These are phyloP conservation scores for Phragmites australis DNA, from an alignment of 176 grass and related monocot genomes.

Conservation along the genomic window DNA sequence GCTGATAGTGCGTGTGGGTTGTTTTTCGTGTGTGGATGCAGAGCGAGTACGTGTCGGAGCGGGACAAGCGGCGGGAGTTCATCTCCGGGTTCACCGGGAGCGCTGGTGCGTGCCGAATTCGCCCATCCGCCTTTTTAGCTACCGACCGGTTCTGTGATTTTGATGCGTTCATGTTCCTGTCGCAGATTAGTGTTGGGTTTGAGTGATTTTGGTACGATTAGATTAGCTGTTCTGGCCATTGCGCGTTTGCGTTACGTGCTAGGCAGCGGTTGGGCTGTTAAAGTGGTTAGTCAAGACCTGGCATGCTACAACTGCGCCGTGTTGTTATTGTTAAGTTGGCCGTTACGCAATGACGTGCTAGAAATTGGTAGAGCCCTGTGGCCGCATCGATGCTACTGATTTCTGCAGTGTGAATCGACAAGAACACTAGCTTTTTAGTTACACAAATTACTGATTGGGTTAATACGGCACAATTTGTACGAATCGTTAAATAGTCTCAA, in stretches of 20 bases:
- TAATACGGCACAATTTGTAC: background rate
- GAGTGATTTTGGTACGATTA: background rate
- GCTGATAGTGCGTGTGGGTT: background rate
- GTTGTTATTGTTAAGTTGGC: background rate
- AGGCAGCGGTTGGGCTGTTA: background rate
- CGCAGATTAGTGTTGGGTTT: background rate
- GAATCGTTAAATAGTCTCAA: background rate
- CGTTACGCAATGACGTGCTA: background rate
- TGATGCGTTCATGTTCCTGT: background rate
- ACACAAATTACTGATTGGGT: background rate
- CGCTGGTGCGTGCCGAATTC: slow-evolving; percentile 49
- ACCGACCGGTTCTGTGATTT: background rate
- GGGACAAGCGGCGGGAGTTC: slow-evolving; percentile 85
- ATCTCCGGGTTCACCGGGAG: slow-evolving; percentile 92
- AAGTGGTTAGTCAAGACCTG: background rate
- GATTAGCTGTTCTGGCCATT: background rate
- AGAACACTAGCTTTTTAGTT: background rate
- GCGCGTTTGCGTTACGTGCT: background rate
- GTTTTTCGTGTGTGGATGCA: slow-evolving; percentile 37
- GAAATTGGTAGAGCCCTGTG: background rate
- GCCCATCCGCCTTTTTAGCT: background rate
- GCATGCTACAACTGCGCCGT: background rate
- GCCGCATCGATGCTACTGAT: background rate
- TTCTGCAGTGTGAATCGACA: background rate
- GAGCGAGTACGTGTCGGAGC: slow-evolving; percentile 95